phyloP scores from a whole-genome alignment of 139 green algal genomes.

The Chlamydomonas schloesseri region DNA sequence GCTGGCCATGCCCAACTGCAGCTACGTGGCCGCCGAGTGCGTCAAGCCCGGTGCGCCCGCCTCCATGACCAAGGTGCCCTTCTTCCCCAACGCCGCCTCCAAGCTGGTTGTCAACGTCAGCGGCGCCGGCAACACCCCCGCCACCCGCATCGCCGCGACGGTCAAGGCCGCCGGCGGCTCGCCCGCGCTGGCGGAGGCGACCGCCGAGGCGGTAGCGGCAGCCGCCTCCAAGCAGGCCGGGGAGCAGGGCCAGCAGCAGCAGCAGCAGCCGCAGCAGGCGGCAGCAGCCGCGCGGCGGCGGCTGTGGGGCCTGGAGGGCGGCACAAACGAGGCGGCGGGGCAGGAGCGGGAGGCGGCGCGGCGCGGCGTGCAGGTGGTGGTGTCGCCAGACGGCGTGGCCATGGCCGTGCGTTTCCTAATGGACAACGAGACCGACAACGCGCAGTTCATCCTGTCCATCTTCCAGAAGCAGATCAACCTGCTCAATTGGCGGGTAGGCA shows the following conservation, averaged over 20 bases:
- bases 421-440: slow-evolving; percentile 30
- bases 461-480: slow-evolving; percentile 3
- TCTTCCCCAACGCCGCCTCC: slow-evolving; percentile 1
- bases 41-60: neutral
- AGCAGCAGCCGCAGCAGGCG: neutral
- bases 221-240: neutral
- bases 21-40: slow-evolving; percentile 2
- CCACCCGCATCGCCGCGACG: neutral
- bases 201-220: neutral
- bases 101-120: neutral
- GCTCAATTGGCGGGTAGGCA: slow-evolving; percentile 3
- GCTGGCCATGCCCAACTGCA: slow-evolving; percentile 25
- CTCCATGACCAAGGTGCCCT: neutral
- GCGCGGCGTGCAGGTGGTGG: neutral
- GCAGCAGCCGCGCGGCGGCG: too few relatives aligned
- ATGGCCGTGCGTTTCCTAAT: slow-evolving; percentile 13
- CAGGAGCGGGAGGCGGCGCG: neutral
- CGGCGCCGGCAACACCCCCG: neutral
- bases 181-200: too few relatives aligned
- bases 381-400: neutral
- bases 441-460: neutral
- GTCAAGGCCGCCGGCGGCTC: neutral
- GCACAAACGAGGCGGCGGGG: neutral
- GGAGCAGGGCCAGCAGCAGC: too few relatives aligned
- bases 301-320: neutral